Evolutionary conservation across 1,139 yeast genomes (phyloP).

Genomic region (Pichia sorboxylosa): DNA sequence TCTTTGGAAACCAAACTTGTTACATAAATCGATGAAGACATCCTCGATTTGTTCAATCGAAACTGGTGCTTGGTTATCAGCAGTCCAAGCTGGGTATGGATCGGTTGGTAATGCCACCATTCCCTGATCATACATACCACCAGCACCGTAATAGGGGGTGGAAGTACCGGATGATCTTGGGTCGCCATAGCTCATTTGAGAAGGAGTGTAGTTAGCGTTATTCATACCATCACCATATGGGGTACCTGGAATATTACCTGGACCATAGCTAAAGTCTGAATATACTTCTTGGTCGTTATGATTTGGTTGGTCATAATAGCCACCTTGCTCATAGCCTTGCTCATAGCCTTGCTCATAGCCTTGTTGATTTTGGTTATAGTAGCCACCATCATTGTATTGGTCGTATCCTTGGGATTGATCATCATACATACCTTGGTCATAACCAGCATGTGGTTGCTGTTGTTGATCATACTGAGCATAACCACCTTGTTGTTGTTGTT

Average conservation of each 20-base stretch:
- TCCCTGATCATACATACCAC: constrained; percentile 39
- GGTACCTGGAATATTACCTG: constrained; percentile 53
- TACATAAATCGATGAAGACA: constrained; percentile 48
- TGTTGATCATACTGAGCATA: constrained; percentile 5
- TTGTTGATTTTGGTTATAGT: constrained; percentile 12
- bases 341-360: constrained; percentile 21
- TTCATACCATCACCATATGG: constrained; percentile 48
- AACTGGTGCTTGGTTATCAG: constrained; percentile 47
- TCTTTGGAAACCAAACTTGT: constrained; percentile 64
- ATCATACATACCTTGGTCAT: constrained; percentile 44
- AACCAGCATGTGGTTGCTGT: constrained; percentile 29
- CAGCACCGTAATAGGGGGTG: constrained; percentile 82
- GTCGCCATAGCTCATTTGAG: constrained; percentile 75
- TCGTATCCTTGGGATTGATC: constrained; percentile 19
- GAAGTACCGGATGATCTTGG: constrained; percentile 89
- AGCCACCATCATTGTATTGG: constrained; percentile 25
- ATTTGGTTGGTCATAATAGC: constrained; percentile 19
- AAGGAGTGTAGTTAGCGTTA: constrained; percentile 51
- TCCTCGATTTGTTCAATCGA: constrained; percentile 50
- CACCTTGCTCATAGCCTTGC: constrained; percentile 1
- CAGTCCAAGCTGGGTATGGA: constrained; percentile 56
- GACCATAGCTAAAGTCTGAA: constrained; percentile 64
- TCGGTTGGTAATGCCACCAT: constrained; percentile 34
- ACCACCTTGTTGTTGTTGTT: constrained; percentile 16
- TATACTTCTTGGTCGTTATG: constrained; percentile 63